A percentile compares a stretch with the other conserved stretches of the same genome.
Conservation (phyloP, 306 rosid genomes). For the Castanea sativa region DNA sequence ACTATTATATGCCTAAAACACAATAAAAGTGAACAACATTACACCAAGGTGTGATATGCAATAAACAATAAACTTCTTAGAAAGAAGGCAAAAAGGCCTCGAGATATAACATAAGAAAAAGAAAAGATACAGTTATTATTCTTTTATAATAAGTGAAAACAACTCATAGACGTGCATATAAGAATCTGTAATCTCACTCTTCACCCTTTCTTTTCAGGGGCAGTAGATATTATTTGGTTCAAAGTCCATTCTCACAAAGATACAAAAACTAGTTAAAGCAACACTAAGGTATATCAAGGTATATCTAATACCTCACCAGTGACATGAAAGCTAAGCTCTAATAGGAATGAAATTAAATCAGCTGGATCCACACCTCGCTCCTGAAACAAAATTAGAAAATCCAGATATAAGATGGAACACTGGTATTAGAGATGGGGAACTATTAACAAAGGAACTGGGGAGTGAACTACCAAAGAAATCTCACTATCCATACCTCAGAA, state of each 20-base stretch:
- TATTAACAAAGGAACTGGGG: background rate
- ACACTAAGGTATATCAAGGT: constrained; percentile 4
- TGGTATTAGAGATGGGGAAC: background rate
- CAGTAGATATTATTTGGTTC: background rate
- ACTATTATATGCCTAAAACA: constrained; percentile 69
- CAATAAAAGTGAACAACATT: constrained; percentile 15
- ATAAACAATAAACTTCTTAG: constrained; percentile 12
- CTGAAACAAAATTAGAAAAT: constrained; percentile 46
- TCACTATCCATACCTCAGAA: constrained; percentile 64
- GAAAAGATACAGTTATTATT: background rate
- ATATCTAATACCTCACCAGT: constrained; percentile 74
- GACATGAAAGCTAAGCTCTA: constrained; percentile 96
- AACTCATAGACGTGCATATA: background rate
- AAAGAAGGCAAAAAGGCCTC: background rate
- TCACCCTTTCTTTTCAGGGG: background rate
- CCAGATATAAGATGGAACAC: constrained; percentile 1
- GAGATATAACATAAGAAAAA: background rate
- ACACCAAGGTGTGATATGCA: constrained; percentile 17
- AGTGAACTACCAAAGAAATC: background rate
- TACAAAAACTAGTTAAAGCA: constrained; percentile 2
- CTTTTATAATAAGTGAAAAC: background rate
- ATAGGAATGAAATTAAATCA: constrained; percentile 84
- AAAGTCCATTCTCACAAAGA: background rate
- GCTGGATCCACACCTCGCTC: constrained; percentile 83
- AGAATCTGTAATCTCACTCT: background rate